phyloP scores from a whole-genome alignment of 148 eudicot genomes.

The Spergularia bocconei region DNA sequence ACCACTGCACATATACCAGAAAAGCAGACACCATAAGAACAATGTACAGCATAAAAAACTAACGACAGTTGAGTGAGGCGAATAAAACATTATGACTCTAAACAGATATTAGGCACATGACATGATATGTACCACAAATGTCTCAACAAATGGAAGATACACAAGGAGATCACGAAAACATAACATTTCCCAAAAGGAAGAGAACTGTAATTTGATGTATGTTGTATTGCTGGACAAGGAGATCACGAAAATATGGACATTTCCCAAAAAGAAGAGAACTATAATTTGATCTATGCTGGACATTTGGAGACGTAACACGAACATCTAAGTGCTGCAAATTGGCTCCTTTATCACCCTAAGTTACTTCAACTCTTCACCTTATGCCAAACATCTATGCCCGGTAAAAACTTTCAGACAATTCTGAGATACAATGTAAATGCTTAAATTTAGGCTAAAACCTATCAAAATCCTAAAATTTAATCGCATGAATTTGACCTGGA shows the following conservation, averaged over 20 bases:
- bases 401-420: no score
- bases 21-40: not conserved
- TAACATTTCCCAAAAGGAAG: not conserved
- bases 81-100: not conserved
- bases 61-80: not conserved
- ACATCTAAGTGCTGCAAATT: not conserved
- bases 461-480: not conserved
- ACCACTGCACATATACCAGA: constrained; percentile 8
- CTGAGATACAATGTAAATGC: no score
- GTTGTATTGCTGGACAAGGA: no score
- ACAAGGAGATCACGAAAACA: not conserved
- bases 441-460: not conserved
- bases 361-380: not conserved
- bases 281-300: not conserved
- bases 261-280: not conserved
- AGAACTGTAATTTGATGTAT: no score
- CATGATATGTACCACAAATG: no score
- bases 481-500: no score
- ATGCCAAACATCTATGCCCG: not conserved
- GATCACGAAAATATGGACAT: not conserved
- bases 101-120: not conserved
- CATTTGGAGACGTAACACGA: not conserved
- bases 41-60: not conserved
- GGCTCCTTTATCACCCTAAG: not conserved
- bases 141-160: not conserved